Evolutionary conservation across 148 eudicot genomes (phyloP).

Genomic region (Vaccinium corymbosum): DNA sequence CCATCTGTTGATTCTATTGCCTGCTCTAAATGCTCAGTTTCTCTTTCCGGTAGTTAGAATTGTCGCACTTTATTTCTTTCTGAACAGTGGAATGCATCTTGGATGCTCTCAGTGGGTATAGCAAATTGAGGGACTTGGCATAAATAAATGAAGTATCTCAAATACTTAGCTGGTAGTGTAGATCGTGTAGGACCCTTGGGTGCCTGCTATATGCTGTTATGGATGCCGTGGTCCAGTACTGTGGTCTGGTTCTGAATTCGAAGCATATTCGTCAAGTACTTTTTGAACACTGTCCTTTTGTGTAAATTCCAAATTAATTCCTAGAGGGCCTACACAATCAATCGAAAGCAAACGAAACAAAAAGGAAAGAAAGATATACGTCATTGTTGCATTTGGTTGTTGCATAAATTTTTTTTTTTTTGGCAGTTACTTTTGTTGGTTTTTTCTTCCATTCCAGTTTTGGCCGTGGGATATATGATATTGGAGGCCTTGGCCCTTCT

Average conservation of each 20-base stretch:
- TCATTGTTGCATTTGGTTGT: not conserved
- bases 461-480: not conserved
- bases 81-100: not conserved
- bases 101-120: not conserved
- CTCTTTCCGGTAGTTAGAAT: not conserved
- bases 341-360: not conserved
- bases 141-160: not conserved
- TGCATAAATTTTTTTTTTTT: not conserved
- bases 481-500: not conserved
- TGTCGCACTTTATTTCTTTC: not conserved
- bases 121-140: not conserved
- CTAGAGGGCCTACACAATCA: not conserved
- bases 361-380: not conserved
- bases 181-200: not conserved
- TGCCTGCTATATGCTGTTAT: not conserved
- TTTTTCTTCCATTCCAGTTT: not conserved
- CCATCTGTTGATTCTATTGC: not conserved
- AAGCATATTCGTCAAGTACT: not conserved
- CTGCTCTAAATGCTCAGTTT: not conserved
- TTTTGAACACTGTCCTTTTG: not conserved
- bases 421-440: not conserved
- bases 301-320: not conserved
- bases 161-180: not conserved
- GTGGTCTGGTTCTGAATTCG: not conserved
- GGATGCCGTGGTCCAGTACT: not conserved